These are phyloP conservation scores for Sindora glabra DNA, from an alignment of 306 rosid genomes.

Conservation along the genomic window DNA sequence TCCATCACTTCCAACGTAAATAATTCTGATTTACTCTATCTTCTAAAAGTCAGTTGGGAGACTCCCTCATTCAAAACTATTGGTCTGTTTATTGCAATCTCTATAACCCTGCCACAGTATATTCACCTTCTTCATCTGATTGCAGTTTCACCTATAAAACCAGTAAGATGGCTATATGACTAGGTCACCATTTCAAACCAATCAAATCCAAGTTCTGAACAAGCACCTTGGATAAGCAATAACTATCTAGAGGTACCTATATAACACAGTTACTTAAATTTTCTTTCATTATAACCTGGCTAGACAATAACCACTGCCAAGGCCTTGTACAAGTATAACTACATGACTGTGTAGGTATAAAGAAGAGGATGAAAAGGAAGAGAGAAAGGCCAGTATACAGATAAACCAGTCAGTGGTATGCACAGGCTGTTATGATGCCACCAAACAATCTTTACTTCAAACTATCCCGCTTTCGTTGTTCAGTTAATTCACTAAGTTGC, in stretches of 20 bases:
- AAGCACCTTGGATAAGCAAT: not conserved
- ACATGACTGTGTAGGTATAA: too few relatives aligned
- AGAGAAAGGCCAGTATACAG: not conserved
- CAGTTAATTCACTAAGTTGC: not conserved
- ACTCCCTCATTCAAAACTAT: too few relatives aligned
- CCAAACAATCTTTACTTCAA: too few relatives aligned
- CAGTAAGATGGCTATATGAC: not conserved
- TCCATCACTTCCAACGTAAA: not conserved
- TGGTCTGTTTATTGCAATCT: too few relatives aligned
- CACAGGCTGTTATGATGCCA: too few relatives aligned
- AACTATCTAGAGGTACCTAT: not conserved
- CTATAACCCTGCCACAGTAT: too few relatives aligned
- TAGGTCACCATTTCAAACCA: not conserved
- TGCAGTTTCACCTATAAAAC: too few relatives aligned
- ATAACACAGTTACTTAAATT: not conserved
- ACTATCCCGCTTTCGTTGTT: too few relatives aligned
- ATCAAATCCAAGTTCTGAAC: not conserved
- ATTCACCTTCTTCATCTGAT: too few relatives aligned
- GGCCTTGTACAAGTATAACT: not conserved
- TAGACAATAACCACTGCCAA: conserved; percentile 3
- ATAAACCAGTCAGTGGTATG: not conserved
- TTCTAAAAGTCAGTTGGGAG: not conserved
- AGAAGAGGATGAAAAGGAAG: not conserved
- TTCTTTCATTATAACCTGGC: not conserved
- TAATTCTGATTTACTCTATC: not conserved